Conservation (phyloP, 345 rosid species). For the Citrus sinensis region DNA sequence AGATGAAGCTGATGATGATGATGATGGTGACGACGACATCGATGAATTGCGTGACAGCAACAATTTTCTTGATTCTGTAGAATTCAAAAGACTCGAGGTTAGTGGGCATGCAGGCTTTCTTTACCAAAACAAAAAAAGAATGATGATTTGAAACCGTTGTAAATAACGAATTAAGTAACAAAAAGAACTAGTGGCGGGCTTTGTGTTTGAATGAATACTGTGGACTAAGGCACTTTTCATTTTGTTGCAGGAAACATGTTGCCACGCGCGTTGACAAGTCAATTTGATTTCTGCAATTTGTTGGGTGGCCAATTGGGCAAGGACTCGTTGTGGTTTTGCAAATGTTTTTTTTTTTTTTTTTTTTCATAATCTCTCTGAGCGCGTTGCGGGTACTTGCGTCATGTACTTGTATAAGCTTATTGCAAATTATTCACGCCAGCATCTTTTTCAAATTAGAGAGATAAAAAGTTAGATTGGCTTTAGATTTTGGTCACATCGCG, state of each 20-base stretch:
- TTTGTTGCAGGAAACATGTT: slow-evolving; percentile 24
- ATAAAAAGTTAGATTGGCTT: background rate
- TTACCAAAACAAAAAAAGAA: background rate
- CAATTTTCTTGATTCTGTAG: no score
- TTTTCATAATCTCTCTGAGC: background rate
- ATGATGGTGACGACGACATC: slow-evolving; percentile 23
- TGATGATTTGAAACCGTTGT: slow-evolving; percentile 19
- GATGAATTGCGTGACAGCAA: slow-evolving; percentile 34
- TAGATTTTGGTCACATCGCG: background rate
- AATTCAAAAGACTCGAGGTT: slow-evolving; percentile 26
- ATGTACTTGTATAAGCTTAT: rapidly evolving
- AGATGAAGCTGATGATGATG: background rate
- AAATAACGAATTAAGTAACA: background rate
- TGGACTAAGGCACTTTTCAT: background rate
- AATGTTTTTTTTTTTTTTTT: background rate
- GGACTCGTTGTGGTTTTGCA: background rate
- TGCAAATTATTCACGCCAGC: background rate
- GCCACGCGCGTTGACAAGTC: slow-evolving; percentile 59
- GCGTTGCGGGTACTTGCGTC: background rate
- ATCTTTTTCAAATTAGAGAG: background rate
- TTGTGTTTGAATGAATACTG: slow-evolving; percentile 41
- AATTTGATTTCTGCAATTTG: slow-evolving; percentile 19
- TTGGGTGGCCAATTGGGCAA: background rate
- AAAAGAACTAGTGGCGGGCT: slow-evolving; percentile 46
- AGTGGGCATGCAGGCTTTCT: background rate